These are phyloP conservation scores for Heritiera fomes DNA, from an alignment of 345 rosid species.

Conservation along the genomic window DNA sequence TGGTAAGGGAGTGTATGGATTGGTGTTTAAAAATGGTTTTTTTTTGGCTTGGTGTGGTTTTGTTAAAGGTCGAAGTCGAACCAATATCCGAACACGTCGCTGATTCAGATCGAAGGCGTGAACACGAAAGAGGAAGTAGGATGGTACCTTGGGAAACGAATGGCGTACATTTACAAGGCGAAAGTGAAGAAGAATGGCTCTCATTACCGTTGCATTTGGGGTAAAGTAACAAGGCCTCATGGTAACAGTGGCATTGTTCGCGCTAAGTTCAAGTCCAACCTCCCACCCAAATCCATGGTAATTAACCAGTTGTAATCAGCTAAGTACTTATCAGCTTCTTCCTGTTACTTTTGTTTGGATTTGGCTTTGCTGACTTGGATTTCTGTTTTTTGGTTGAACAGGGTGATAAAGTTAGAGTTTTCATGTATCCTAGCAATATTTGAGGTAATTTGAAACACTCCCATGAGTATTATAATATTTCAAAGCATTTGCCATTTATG, in stretches of 20 bases:
- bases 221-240: slow-evolving; percentile 65
- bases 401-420: slow-evolving; percentile 62
- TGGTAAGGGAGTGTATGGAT: neutral
- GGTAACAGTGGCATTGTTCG: slow-evolving; percentile 75
- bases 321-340: neutral
- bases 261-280: slow-evolving; percentile 66
- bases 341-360: neutral
- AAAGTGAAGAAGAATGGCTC: slow-evolving; percentile 53
- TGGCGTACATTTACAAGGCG: slow-evolving; percentile 63
- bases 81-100: slow-evolving; percentile 67
- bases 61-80: slow-evolving; percentile 59
- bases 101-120: slow-evolving; percentile 69
- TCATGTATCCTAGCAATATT: slow-evolving; percentile 57
- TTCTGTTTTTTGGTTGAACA: slow-evolving; percentile 18
- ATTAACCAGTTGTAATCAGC: neutral
- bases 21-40: neutral
- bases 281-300: slow-evolving; percentile 76
- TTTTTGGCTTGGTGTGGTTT: neutral
- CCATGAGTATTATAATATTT: neutral
- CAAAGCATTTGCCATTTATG: neutral
- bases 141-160: slow-evolving; percentile 56
- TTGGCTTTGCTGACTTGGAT: neutral
- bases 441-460: slow-evolving; percentile 26
- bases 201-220: slow-evolving; percentile 67
- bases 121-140: slow-evolving; percentile 53